These are phyloP conservation scores for Penicillium angulare DNA, from an alignment of 495 filamentous ascomycete genomes.

Conservation along the genomic window DNA sequence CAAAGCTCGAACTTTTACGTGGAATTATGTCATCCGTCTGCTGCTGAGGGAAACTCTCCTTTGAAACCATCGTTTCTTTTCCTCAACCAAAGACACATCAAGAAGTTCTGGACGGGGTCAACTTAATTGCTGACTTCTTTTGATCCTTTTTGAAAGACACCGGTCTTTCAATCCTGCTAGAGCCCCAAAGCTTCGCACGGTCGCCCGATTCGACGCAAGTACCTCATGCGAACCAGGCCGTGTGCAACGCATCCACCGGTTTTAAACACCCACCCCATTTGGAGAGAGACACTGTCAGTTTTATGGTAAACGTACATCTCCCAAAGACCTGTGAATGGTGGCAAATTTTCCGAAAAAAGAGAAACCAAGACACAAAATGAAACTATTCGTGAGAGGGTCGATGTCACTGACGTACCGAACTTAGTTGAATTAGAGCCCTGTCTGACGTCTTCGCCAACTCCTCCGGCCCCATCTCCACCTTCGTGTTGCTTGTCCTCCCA, in stretches of 20 bases:
- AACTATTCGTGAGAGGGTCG: conserved; percentile 5
- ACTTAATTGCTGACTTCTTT: neutral
- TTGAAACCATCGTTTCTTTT: conserved; percentile 3
- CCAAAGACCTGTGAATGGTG: no score
- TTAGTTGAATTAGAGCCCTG: conserved; percentile 9
- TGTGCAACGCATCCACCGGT: conserved; percentile 29
- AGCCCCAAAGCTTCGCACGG: neutral
- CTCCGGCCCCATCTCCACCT: conserved; percentile 23
- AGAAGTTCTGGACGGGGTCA: no score
- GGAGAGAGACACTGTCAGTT: conserved; percentile 18
- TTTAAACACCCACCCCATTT: conserved; percentile 20
- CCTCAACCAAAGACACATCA: no score
- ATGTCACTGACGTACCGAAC: conserved; percentile 24
- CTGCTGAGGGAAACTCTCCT: conserved; percentile 14
- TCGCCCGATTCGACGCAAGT: neutral
- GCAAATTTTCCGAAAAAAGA: no score
- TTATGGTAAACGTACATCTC: conserved; percentile 23
- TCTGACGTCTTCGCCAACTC: conserved; percentile 25
- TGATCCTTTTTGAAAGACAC: neutral
- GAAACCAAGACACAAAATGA: no score
- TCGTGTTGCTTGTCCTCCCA: conserved; percentile 11
- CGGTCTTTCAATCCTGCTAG: no score
- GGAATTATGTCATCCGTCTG: conserved; percentile 47
- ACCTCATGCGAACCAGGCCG: conserved; percentile 34
- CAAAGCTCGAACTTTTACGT: conserved; percentile 20